Conservation (phyloP, 2,329 filamentous ascomycete species). For the Orbilia oligospora region DNA sequence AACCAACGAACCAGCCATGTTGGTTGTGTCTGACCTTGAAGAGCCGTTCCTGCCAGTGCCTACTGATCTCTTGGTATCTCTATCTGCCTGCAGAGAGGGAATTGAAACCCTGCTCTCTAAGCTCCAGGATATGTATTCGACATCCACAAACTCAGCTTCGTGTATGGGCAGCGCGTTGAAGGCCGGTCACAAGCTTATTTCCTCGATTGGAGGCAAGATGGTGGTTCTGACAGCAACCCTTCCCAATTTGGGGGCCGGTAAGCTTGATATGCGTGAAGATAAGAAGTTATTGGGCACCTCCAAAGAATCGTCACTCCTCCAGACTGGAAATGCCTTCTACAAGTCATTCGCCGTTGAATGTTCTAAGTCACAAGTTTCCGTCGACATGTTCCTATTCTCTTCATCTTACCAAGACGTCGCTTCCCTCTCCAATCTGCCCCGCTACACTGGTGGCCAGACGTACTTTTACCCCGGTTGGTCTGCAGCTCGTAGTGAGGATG, state of each 20-base stretch:
- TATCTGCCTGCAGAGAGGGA: conserved; percentile 89
- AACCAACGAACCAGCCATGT: conserved; percentile 87
- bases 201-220: conserved; percentile 93
- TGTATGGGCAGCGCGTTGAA: conserved; percentile 94
- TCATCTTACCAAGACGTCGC: conserved; percentile 98
- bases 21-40: conserved; percentile 93
- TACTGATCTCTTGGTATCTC: conserved; percentile 87
- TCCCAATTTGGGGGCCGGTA: conserved; percentile 89
- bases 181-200: conserved; percentile 95
- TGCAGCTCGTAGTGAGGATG: conserved; percentile 91
- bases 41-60: conserved; percentile 97
- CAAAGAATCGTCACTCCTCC: conserved; percentile 88
- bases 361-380: conserved; percentile 97
- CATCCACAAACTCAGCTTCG: conserved; percentile 89
- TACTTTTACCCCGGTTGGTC: conserved; percentile 99
- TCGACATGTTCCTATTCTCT: conserved; percentile 98
- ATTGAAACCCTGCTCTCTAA: conserved; percentile 92
- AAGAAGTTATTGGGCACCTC: conserved; percentile 95
- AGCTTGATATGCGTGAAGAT: conserved; percentile 93
- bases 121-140: conserved; percentile 96
- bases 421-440: conserved; percentile 91
- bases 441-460: conserved; percentile 97
- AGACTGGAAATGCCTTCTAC: conserved; percentile 96
- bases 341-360: conserved; percentile 99
- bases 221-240: conserved; percentile 90